Evolutionary conservation across 1,284 basidiomycete species (phyloP).

Genomic region (Entoloma clypeatum): DNA sequence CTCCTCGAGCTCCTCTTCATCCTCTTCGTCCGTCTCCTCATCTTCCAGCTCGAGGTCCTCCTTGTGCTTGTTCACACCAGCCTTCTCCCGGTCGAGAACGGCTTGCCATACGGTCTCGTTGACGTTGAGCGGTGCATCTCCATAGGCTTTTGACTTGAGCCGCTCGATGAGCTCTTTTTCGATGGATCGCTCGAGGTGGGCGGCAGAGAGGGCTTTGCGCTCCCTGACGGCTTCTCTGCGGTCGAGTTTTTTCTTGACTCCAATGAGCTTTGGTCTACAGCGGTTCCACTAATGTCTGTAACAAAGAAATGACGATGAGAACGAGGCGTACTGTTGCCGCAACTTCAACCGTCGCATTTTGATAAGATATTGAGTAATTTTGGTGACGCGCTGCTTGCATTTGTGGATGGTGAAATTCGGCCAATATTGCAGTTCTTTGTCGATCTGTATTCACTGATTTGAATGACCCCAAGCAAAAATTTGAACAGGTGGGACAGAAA

Average conservation of each 20-base stretch:
- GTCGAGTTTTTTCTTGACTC: slow-evolving; percentile 97
- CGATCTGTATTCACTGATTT: slow-evolving; percentile 58
- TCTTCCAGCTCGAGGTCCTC: slow-evolving; percentile 47
- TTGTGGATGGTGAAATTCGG: slow-evolving; percentile 97
- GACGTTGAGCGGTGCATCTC: slow-evolving; percentile 96
- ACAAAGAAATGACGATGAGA: not conserved
- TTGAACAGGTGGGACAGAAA: not conserved
- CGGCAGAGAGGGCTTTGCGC: slow-evolving; percentile 92
- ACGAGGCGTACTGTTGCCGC: slow-evolving; percentile 75
- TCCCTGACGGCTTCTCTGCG: slow-evolving; percentile 92
- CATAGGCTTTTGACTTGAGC: slow-evolving; percentile 94
- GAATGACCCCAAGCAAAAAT: too few species aligned
- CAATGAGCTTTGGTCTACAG: slow-evolving; percentile 83
- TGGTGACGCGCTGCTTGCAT: slow-evolving; percentile 98
- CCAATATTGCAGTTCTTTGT: slow-evolving; percentile 95
- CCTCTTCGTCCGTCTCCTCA: slow-evolving; percentile 54
- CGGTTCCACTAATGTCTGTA: slow-evolving; percentile 1
- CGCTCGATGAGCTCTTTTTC: slow-evolving; percentile 96
- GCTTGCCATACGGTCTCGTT: slow-evolving; percentile 97
- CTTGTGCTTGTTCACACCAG: slow-evolving; percentile 49
- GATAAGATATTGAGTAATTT: slow-evolving; percentile 99
- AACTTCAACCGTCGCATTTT: slow-evolving; percentile 93
- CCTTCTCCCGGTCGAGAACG: slow-evolving; percentile 77
- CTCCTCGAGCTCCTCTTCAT: slow-evolving; percentile 62
- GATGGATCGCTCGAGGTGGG: slow-evolving; percentile 91